Percentiles rank a stretch among this genome's conserved stretches.
Evolutionary conservation across 2,329 filamentous ascomycete genomes (phyloP).

Genomic region (Xylariaceae sp.): DNA sequence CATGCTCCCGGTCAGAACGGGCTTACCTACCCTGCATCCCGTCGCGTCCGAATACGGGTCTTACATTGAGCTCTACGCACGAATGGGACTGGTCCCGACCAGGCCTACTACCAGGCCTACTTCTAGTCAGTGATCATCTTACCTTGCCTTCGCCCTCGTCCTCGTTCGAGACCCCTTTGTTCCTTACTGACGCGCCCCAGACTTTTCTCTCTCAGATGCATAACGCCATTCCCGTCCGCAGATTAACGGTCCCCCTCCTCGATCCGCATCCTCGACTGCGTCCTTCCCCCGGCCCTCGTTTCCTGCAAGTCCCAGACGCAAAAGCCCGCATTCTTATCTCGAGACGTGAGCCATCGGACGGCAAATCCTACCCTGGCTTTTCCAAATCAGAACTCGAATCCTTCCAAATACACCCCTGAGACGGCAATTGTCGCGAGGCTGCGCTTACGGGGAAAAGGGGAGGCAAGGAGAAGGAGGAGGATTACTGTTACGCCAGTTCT

Average conservation of each 20-base stretch:
- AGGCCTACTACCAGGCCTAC: background rate
- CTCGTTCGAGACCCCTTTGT: background rate
- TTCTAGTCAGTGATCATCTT: background rate
- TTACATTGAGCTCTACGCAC: background rate
- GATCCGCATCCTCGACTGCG: conserved; percentile 4
- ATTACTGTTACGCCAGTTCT: background rate
- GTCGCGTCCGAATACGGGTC: background rate
- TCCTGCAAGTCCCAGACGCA: conserved; percentile 1
- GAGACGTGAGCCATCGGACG: too few relatives aligned
- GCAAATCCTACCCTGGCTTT: too few relatives aligned
- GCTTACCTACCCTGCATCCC: background rate
- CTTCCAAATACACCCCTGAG: conserved; percentile 1
- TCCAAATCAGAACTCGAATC: background rate
- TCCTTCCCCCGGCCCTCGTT: background rate
- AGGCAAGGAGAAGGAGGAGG: background rate
- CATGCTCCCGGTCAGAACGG: background rate
- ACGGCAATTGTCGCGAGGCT: background rate
- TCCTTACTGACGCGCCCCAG: background rate
- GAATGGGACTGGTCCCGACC: background rate
- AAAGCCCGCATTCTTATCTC: background rate
- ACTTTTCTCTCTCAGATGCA: background rate
- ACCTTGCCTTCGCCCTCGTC: background rate
- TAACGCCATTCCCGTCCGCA: background rate
- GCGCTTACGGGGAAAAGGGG: background rate
- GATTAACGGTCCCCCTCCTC: conserved; percentile 4